Base-by-base conservation (phyloP, 2,329 filamentous ascomycete species). In the Geosmithia flava region DNA sequence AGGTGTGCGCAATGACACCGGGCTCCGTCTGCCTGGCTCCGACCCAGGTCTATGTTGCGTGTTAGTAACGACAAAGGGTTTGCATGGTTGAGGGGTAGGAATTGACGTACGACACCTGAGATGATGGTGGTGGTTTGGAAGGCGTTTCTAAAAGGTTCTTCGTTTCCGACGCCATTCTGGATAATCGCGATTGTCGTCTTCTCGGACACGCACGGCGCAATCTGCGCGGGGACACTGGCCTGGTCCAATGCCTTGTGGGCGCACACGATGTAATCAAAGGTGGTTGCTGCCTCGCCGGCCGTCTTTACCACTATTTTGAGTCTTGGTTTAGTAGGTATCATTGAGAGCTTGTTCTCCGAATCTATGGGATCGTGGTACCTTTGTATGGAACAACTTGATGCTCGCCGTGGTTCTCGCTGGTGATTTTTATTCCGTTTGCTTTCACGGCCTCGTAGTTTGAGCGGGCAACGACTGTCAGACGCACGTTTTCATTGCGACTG, bases 231-330 rank as follows among this genome's bases (percentile, higher is more conserved):
- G 55, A 84, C 81, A 57, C 78, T 76, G 19, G 76, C 63, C 59
- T 85, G 81, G 0, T 82, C 81, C 7, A 86, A 68, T 0, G 81
- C 81, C 62, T 87, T 87, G 20, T 82, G 86, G 15, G 79, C 82
- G 43, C 86, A 78, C 48, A 87, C 69, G 41, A 86, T 73, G 58
- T 78, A 85, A 63, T 86, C 79, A 60, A 64, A 66, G 17, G 56
- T 51, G 27, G 46, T 51, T 48, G 49, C 55, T 17, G 42, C 54
- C 17, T 62, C 59, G n/a, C 63, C 67, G 3, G 80, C 80, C n/a
- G 76, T 75, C 8, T 69, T 67, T 10, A 78, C 73, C n/a, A 51
- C 49, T 51, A 37, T 11, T 37, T 3, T 7, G 33, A 37, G 33
- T 37, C 3, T 29, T 20, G n/a, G 20, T 20, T 2, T 11, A 13